These are phyloP conservation scores for Ophiocordyceps camponoti-leonardi DNA, from an alignment of 2,329 filamentous ascomycete genomes.

Conservation along the genomic window DNA sequence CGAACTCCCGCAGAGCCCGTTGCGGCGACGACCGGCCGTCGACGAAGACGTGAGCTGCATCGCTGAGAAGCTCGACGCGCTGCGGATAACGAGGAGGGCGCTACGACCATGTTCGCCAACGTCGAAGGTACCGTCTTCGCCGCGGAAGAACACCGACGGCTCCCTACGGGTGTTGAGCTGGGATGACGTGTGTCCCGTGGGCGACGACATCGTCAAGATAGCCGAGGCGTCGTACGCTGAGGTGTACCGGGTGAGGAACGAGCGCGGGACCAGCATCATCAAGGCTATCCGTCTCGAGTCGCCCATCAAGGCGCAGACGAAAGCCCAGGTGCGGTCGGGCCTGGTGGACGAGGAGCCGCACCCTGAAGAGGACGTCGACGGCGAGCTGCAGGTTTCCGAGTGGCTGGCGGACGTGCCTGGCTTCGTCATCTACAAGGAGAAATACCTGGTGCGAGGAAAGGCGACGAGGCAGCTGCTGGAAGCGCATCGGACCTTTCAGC, in stretches of 20 bases:
- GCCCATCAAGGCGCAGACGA: conserved; percentile 39
- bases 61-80: conserved; percentile 15
- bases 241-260: conserved; percentile 44
- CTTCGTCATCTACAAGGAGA: conserved; percentile 49
- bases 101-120: neutral
- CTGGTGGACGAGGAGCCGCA: conserved; percentile 43
- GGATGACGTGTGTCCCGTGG: conserved; percentile 37
- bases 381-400: conserved; percentile 46
- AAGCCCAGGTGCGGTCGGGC: conserved; percentile 32
- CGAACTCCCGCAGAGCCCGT: conserved; percentile 32
- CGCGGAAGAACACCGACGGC: neutral
- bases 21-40: conserved; percentile 13
- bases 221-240: conserved; percentile 51
- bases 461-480: conserved; percentile 34
- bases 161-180: conserved; percentile 31
- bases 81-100: conserved; percentile 7
- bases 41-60: conserved; percentile 15
- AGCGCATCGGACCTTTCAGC: conserved; percentile 42
- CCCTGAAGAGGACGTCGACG: conserved; percentile 32
- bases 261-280: conserved; percentile 44
- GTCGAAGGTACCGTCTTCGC: neutral
- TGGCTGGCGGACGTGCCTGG: conserved; percentile 46
- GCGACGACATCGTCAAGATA: conserved; percentile 41
- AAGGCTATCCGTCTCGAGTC: conserved; percentile 44
- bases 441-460: conserved; percentile 40